A percentile compares a stretch with the other conserved stretches of the same genome.
Conservation (phyloP, 2,329 filamentous ascomycete genomes). For the Nemania sp. region DNA sequence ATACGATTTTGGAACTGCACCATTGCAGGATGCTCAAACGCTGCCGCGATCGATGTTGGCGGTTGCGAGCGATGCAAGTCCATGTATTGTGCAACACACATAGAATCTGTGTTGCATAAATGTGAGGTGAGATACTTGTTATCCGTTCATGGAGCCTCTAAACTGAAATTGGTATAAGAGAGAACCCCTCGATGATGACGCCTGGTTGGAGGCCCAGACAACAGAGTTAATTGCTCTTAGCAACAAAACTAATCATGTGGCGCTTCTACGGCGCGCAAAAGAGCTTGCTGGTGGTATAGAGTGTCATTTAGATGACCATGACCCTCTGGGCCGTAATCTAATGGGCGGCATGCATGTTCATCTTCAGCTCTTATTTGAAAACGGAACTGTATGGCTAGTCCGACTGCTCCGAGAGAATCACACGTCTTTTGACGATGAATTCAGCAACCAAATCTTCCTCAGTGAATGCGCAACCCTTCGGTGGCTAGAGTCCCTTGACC, state of each 20-base stretch:
- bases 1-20: slow-evolving; percentile 28
- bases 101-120: slow-evolving; percentile 16
- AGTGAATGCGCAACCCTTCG: slow-evolving; percentile 28
- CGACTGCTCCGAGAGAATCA: slow-evolving; percentile 19
- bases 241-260: slow-evolving; percentile 36
- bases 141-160: background rate
- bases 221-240: slow-evolving; percentile 37
- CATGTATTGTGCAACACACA: slow-evolving; percentile 30
- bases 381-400: slow-evolving; percentile 25
- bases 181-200: slow-evolving; percentile 38
- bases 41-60: slow-evolving; percentile 33
- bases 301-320: slow-evolving; percentile 35
- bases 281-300: slow-evolving; percentile 36
- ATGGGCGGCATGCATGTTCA: slow-evolving; percentile 32
- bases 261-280: slow-evolving; percentile 36
- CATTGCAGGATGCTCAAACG: slow-evolving; percentile 18
- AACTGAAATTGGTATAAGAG: slow-evolving; percentile 17
- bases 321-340: slow-evolving; percentile 21
- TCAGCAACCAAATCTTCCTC: slow-evolving; percentile 29
- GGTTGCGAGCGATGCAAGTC: slow-evolving; percentile 32
- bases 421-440: slow-evolving; percentile 28
- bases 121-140: slow-evolving; percentile 21
- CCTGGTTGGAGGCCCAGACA: slow-evolving; percentile 37
- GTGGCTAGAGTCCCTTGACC: slow-evolving; percentile 45
- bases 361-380: slow-evolving; percentile 27